These are phyloP conservation scores for Maudiozyma saulgeensis DNA, from an alignment of 805 yeast species.

Conservation along the genomic window DNA sequence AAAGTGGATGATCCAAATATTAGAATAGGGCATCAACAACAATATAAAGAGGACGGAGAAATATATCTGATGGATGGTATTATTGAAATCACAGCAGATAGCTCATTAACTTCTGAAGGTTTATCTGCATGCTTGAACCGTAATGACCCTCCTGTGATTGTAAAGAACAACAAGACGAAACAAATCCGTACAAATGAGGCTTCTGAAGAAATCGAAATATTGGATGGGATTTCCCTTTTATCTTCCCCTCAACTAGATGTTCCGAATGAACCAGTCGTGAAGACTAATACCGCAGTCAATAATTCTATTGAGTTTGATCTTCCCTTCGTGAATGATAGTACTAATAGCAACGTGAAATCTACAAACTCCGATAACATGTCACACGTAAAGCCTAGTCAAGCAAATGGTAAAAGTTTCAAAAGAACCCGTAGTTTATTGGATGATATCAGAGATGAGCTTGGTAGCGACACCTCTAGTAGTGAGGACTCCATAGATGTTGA, in stretches of 20 bases:
- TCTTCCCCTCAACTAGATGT: not conserved
- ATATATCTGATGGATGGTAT: conserved; percentile 1
- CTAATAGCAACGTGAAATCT: not conserved
- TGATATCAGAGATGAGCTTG: not conserved
- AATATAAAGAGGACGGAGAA: not conserved
- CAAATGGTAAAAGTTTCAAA: not conserved
- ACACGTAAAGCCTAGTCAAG: not conserved
- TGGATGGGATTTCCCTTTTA: not conserved
- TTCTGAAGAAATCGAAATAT: not conserved
- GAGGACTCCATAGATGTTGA: not conserved
- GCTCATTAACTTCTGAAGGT: not conserved
- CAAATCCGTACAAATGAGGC: not conserved
- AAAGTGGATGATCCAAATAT: not conserved
- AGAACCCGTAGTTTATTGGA: not conserved
- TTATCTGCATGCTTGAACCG: too few species aligned
- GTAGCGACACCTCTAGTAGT: not conserved
- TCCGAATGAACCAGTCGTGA: not conserved
- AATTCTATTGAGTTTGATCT: not conserved
- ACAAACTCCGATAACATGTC: not conserved
- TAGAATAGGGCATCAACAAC: not conserved
- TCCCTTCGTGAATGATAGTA: not conserved
- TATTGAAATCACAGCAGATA: conserved; percentile 5
- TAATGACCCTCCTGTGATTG: too few species aligned
- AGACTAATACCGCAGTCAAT: not conserved
- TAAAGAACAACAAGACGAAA: not conserved